These are phyloP conservation scores for Mycena sp. DNA, from an alignment of 1,284 basidiomycete genomes.

Conservation along the genomic window DNA sequence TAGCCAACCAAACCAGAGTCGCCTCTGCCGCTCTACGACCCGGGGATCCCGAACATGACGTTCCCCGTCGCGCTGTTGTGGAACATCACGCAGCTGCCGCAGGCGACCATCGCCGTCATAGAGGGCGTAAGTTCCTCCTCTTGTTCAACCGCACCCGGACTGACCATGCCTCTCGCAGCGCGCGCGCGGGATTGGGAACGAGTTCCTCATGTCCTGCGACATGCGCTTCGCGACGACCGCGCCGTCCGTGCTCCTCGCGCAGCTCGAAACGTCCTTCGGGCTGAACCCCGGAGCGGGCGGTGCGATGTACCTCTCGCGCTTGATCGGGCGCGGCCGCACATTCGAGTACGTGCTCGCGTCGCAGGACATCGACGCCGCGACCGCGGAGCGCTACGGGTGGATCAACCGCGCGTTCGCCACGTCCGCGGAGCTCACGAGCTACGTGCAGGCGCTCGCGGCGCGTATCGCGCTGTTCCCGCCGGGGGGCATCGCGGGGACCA, in stretches of 20 bases:
- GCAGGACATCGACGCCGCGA: slow-evolving; percentile 4
- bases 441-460: not conserved
- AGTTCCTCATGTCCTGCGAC: slow-evolving; percentile 12
- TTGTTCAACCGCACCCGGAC: too few relatives aligned
- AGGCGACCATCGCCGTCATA: slow-evolving; percentile 19
- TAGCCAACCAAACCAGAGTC: not conserved
- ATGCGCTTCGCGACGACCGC: slow-evolving; percentile 6
- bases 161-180: not conserved
- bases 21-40: not conserved
- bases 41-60: not conserved
- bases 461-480: slow-evolving; percentile 11
- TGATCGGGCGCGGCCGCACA: slow-evolving; percentile 11
- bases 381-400: slow-evolving; percentile 2
- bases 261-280: slow-evolving; percentile 6
- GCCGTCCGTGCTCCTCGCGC: not conserved
- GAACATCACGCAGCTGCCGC: slow-evolving; percentile 18
- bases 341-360: slow-evolving; percentile 9
- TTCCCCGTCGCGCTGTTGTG: slow-evolving; percentile 10
- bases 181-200: slow-evolving; percentile 1
- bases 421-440: not conserved
- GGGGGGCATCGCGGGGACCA: not conserved
- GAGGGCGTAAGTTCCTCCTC: slow-evolving; percentile 11
- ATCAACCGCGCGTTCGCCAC: slow-evolving; percentile 4
- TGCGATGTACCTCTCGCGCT: slow-evolving; percentile 1
- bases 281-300: slow-evolving; percentile 6